Conservation (phyloP, 2,329 filamentous ascomycete genomes). For the Macroventuria anomochaeta region DNA sequence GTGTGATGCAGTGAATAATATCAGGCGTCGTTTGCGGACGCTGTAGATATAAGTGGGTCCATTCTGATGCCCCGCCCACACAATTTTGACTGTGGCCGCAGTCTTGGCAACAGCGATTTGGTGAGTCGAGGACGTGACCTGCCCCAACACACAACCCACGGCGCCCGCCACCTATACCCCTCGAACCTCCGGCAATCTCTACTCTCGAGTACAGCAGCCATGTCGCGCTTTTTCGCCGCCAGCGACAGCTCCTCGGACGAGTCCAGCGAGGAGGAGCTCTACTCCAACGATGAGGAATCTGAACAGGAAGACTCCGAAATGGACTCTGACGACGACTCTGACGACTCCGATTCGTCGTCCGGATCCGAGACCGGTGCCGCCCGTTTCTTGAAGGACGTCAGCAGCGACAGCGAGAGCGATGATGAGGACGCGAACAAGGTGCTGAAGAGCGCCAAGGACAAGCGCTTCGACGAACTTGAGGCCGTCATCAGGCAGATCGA, state of each 20-base stretch:
- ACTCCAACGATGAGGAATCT: slow-evolving; percentile 73
- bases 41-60: slow-evolving; percentile 5
- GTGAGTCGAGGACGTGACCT: slow-evolving; percentile 21
- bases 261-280: slow-evolving; percentile 93
- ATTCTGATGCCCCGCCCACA: slow-evolving; percentile 12
- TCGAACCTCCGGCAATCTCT: slow-evolving; percentile 31
- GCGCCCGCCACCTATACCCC: slow-evolving; percentile 28
- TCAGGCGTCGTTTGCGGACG: slow-evolving; percentile 5
- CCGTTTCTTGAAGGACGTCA: slow-evolving; percentile 81
- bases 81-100: slow-evolving; percentile 16
- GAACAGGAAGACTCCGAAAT: slow-evolving; percentile 56
- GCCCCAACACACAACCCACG: slow-evolving; percentile 19
- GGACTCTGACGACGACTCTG: slow-evolving; percentile 62
- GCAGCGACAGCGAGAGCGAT: slow-evolving; percentile 80
- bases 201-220: slow-evolving; percentile 38
- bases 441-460: slow-evolving; percentile 98
- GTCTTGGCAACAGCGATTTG: slow-evolving; percentile 17
- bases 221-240: slow-evolving; percentile 94
- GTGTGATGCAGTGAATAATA: not conserved
- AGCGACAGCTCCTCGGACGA: slow-evolving; percentile 96
- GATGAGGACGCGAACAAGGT: slow-evolving; percentile 85
- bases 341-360: slow-evolving; percentile 60
- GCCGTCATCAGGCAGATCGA: slow-evolving; percentile 88
- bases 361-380: slow-evolving; percentile 72
- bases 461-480: slow-evolving; percentile 93